Percentiles rank a stretch among this genome's conserved stretches.
phyloP scores from a whole-genome alignment of 257 asterid species.

The Solanum neorickii region DNA sequence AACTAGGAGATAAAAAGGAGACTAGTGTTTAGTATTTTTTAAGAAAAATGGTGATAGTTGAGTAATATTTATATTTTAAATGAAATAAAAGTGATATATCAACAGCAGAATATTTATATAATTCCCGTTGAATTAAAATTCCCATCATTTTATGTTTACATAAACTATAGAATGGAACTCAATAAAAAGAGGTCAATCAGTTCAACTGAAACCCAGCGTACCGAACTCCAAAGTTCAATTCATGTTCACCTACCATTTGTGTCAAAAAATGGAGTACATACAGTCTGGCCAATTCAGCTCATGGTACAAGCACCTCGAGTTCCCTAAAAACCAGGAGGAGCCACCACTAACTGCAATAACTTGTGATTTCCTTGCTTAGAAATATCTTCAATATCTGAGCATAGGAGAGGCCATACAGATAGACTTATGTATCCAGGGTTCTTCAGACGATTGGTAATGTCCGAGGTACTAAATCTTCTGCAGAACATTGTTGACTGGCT shows the following conservation, averaged over 20 bases:
- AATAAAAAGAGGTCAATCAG: neutral
- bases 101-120: neutral
- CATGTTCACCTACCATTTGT: neutral
- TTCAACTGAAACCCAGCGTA: neutral
- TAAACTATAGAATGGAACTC: neutral
- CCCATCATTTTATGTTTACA: neutral
- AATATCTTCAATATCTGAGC: neutral
- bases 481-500: constrained; percentile 47
- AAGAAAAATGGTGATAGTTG: neutral
- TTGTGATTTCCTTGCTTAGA: neutral
- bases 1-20: neutral
- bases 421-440: neutral
- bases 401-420: neutral
- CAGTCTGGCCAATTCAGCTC: neutral
- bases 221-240: neutral
- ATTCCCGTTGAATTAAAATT: neutral
- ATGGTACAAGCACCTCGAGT: neutral
- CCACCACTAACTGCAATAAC: neutral
- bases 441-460: neutral
- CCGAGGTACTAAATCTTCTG: constrained; percentile 1
- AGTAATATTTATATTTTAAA: too few species aligned
- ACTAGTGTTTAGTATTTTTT: too few species aligned
- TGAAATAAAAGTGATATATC: neutral
- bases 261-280: neutral
- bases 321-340: neutral